These are phyloP conservation scores for Colletotrichum nymphaeae DNA, from an alignment of 2,329 filamentous ascomycete genomes.

Conservation along the genomic window DNA sequence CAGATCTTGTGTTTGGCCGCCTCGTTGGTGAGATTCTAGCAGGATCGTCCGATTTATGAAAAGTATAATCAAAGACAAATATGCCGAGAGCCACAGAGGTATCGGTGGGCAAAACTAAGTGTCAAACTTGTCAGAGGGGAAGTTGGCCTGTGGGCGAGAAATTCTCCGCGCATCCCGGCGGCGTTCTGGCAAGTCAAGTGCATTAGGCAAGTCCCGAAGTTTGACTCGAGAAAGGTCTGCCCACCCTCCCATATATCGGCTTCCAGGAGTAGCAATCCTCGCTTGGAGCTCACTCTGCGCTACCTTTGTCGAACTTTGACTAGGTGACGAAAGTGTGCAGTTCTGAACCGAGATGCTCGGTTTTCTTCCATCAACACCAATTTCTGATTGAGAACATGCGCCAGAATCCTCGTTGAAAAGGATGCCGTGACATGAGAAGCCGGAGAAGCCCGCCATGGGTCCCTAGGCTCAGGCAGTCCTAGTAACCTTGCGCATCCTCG, in stretches of 20 bases:
- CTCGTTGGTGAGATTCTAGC: neutral
- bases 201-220: neutral
- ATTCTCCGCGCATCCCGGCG: neutral
- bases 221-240: neutral
- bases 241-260: neutral
- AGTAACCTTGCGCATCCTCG: neutral
- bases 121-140: slow-evolving; percentile 22
- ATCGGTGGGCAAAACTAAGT: neutral
- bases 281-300: neutral
- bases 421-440: neutral
- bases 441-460: neutral
- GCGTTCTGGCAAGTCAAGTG: neutral
- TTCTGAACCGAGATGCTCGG: neutral
- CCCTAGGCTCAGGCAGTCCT: neutral
- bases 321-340: neutral
- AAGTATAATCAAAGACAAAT: neutral
- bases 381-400: neutral
- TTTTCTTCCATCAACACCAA: neutral
- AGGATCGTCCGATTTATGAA: neutral
- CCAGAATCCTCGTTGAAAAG: neutral
- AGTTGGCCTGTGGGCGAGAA: neutral
- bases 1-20: neutral
- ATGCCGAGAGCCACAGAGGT: neutral
- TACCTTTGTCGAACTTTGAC: neutral
- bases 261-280: neutral